Percentiles rank a stretch among this genome's conserved stretches.
Conservation (phyloP, 257 asterid genomes). For the Penstemon davidsonii region DNA sequence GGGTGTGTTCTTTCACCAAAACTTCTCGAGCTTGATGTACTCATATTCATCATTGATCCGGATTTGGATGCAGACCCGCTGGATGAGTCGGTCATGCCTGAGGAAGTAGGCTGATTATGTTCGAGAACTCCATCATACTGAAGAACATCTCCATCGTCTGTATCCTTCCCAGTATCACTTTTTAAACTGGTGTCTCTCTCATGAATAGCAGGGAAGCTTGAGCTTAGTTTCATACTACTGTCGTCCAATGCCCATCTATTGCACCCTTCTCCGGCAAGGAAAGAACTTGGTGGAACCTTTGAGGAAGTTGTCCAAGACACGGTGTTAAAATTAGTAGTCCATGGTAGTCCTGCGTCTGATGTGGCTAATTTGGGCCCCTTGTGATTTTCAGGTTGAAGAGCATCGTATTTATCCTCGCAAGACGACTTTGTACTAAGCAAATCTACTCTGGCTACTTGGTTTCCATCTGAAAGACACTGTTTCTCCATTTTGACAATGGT, state of each 20-base stretch:
- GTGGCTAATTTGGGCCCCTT: slow-evolving; percentile 38
- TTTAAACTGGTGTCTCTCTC: slow-evolving; percentile 29
- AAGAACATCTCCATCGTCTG: slow-evolving; percentile 26
- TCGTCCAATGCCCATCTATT: slow-evolving; percentile 20
- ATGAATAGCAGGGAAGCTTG: slow-evolving; percentile 38
- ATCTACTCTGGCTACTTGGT: slow-evolving; percentile 22
- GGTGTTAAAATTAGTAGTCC: slow-evolving; percentile 30
- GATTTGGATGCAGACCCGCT: slow-evolving; percentile 55
- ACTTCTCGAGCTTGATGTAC: slow-evolving; percentile 62
- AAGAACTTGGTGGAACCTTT: slow-evolving; percentile 35
- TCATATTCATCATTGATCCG: slow-evolving; percentile 47
- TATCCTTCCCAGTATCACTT: slow-evolving; percentile 28
- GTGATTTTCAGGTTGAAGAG: slow-evolving; percentile 19
- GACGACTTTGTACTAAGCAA: slow-evolving; percentile 14
- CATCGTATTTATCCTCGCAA: slow-evolving; percentile 21
- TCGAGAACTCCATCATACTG: slow-evolving; percentile 35
- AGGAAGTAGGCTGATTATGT: slow-evolving; percentile 53
- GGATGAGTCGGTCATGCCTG: slow-evolving; percentile 68
- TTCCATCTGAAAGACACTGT: slow-evolving; percentile 35
- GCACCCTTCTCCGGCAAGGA: slow-evolving; percentile 25
- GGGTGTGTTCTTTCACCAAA: slow-evolving; percentile 34
- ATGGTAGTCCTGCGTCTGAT: slow-evolving; percentile 28
- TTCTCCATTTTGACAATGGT: slow-evolving; percentile 60
- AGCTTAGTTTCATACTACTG: slow-evolving; percentile 26
- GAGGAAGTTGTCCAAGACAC: slow-evolving; percentile 38